Conservation (phyloP, 345 rosid species). For the Salix arbutifolia region DNA sequence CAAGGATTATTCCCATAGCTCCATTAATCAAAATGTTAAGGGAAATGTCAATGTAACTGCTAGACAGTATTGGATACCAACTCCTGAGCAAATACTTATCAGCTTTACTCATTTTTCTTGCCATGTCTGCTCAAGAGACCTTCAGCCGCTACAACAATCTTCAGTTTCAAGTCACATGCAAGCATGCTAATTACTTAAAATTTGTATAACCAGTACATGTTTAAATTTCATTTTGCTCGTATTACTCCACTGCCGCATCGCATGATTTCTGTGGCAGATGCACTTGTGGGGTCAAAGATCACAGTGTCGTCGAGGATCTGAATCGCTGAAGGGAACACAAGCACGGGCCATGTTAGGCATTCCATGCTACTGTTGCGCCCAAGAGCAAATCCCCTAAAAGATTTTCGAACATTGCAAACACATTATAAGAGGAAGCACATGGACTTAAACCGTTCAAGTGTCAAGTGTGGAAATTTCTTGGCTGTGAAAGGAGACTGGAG, state of each 20-base stretch:
- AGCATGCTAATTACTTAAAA: background rate
- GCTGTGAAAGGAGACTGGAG: slow-evolving; percentile 94
- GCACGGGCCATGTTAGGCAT: slow-evolving; percentile 65
- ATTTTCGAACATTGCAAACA: slow-evolving; percentile 77
- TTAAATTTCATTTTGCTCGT: background rate
- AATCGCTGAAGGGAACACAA: slow-evolving; percentile 64
- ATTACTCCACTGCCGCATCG: background rate
- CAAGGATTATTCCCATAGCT: slow-evolving; percentile 22
- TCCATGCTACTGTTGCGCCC: slow-evolving; percentile 90
- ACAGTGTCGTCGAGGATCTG: slow-evolving; percentile 71
- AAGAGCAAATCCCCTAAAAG: slow-evolving; percentile 69
- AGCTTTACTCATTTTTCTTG: slow-evolving; percentile 83
- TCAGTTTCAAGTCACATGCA: slow-evolving; percentile 17
- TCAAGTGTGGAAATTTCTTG: slow-evolving; percentile 67
- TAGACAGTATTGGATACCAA: slow-evolving; percentile 73
- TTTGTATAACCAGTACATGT: background rate
- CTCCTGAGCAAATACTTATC: slow-evolving; percentile 63
- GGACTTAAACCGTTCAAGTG: slow-evolving; percentile 64
- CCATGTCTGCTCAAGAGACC: slow-evolving; percentile 79
- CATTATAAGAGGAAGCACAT: slow-evolving; percentile 81
- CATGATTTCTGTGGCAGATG: slow-evolving; percentile 44
- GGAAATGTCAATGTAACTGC: slow-evolving; percentile 23
- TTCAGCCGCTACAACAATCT: too few relatives aligned
- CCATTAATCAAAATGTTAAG: slow-evolving; percentile 6
- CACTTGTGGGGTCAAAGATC: slow-evolving; percentile 98